Evolutionary conservation across 2,329 filamentous ascomycete genomes (phyloP), one percentile per base, ranked within the genome.

Genomic region (Gremmenia infestans): DNA sequence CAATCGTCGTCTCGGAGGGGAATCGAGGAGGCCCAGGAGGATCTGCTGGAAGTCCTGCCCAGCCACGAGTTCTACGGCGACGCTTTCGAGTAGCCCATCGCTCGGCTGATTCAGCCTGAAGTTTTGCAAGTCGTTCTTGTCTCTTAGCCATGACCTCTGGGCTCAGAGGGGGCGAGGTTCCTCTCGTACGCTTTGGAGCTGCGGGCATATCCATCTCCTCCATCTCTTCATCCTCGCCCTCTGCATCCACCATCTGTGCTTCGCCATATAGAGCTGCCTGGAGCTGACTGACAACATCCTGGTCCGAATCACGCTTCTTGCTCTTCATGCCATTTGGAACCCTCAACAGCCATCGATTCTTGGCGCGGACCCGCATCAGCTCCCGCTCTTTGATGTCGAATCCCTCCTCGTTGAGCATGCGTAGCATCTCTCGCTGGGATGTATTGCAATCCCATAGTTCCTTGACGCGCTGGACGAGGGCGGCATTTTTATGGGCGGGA

Each of bases 1-100:
- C 86, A 56, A 94, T 81, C 0, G 89, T 92, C 12, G 87, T 92
- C 70, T 94, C 89, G 0, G 89, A 93, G 1, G 88, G 88, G 60
- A 91, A 94, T 22, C 89, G 82, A 14, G 87, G 85, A 19, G 85
- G 82, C 4, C 85, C 83, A 1, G 85, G 80, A 6, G 83, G 82
- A 67, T 89, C 86, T 39, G 86, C 80, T 14, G 86, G 83, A 25
- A 88, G 70, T 2, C 85, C 85, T 43, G 81, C 85, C 77, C 83
- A 88, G n/a, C 81, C 81, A 63, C 82, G 79, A 53, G 85, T 87
- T 48, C 86, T 79, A 59, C 87, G 82, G 51, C 87, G 80, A 52
- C 87, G 81, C 68, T 89, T 90, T 56, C 83, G 78, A 7, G 79
- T 74, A 7, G 76, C 76, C 79, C 83, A 85, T 56, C 80, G 78